A percentile compares a stretch with the other conserved stretches of the same genome.
These are phyloP conservation scores for Solanum appendiculatum DNA, from an alignment of 257 asterid genomes.

Conservation along the genomic window DNA sequence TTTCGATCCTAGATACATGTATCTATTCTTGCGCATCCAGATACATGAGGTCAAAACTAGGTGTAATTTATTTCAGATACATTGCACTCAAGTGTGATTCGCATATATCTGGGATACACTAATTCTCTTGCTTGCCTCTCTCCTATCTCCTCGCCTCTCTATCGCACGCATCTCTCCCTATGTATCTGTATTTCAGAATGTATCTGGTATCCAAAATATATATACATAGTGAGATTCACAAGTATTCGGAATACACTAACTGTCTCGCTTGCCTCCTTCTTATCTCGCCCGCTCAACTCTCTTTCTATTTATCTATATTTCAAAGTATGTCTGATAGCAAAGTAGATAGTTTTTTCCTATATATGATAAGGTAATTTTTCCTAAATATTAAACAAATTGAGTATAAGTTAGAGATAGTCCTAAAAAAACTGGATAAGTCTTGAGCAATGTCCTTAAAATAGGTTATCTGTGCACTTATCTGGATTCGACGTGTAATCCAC, in stretches of 20 bases:
- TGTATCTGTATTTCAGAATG: neutral
- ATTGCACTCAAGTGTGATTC: neutral
- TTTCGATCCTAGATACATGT: rapidly evolving
- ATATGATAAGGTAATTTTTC: too few species aligned
- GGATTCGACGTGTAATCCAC: neutral
- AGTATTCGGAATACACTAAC: neutral
- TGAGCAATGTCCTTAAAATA: neutral
- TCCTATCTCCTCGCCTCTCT: too few species aligned
- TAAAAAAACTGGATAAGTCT: neutral
- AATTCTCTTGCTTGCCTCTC: neutral
- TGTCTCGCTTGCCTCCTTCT: rapidly evolving
- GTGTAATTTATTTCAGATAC: neutral
- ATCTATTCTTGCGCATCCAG: rapidly evolving
- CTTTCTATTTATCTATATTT: too few species aligned
- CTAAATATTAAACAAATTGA: neutral
- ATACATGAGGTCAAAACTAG: neutral
- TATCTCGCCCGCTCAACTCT: rapidly evolving
- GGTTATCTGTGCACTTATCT: neutral
- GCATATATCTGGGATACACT: neutral
- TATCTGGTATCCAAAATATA: rapidly evolving
- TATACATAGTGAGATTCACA: too few species aligned
- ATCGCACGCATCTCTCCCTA: neutral
- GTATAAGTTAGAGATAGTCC: too few species aligned
- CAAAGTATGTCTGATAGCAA: too few species aligned
- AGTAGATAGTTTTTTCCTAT: too few species aligned